Base-by-base conservation (phyloP, 164 flowering plant genomes). In the Pachysandra terminalis region DNA sequence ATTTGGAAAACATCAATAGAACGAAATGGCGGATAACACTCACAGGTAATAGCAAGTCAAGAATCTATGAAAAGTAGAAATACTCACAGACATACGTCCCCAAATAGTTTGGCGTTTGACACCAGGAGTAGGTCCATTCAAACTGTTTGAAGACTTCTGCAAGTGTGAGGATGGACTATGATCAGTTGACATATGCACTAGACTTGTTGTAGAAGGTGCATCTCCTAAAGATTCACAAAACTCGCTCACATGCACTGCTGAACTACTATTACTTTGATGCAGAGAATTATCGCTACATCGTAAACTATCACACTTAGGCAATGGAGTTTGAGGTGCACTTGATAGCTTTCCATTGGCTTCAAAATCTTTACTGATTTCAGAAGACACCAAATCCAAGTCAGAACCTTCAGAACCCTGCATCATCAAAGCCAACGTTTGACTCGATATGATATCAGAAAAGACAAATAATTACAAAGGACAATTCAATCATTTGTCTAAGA, bases 1-100 rank as follows among this genome's bases (percentile, higher is more conserved):
- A 4, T 22, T 12, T 56, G 9, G 54, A 27, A 56, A 37, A 9
- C 40, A 57, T 16, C 40, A 45, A 32, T 7, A 32, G 37, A 10
- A 45, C 10, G 51, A 45, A 45, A 45, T n/a, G 37, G 7, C 7
- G 7, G 37, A 32, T 7, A 32, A 32, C 7, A 32, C 7, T 32
- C 56, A 41, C 51, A 56, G 15, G 8, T 23, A 22, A 56, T 19
- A 25, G 19, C 53, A 52, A 19, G 19, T 64, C 16, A 66, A 37
- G 35, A 66, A 48, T 37, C 10, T 26, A 61, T 15, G 12, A 60
- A n/a, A 62, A 26, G 28, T 32, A 32, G 14, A 17, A 56, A 59
- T 69, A 88, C 96, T 87, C 76, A 91, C 98, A 78, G 96, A 23
- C 13, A 88, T 78, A 35, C 90, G 90, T 5, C 89, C 96, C 95